phyloP scores from a whole-genome alignment of 768 basidiomycete genomes.

The Termitomyces sp. region DNA sequence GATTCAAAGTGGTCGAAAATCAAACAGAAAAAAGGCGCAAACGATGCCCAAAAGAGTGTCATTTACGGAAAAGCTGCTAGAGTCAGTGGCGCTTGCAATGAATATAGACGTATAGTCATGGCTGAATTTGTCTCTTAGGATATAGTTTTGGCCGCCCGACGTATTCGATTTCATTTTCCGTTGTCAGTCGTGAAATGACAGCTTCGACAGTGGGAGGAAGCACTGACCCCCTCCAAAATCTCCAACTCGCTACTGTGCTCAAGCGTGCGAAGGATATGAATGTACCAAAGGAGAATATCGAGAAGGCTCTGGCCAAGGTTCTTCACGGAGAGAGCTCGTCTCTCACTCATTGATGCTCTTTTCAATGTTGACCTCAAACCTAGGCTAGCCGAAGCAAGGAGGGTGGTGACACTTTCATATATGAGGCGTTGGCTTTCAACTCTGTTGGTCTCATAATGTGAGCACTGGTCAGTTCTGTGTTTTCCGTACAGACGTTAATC shows the following conservation, averaged over 20 bases:
- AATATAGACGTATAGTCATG: background rate
- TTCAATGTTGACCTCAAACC: background rate
- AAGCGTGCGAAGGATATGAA: slow-evolving; percentile 50
- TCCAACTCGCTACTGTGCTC: slow-evolving; percentile 46
- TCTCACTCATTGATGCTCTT: background rate
- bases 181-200: background rate
- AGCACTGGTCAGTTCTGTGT: slow-evolving; percentile 17
- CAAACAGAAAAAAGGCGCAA: slow-evolving; percentile 62
- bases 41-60: slow-evolving; percentile 53
- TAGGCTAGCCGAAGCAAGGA: slow-evolving; percentile 47
- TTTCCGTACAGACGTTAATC: background rate
- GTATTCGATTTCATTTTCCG: slow-evolving; percentile 25
- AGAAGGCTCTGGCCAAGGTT: slow-evolving; percentile 54
- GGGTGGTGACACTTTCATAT: slow-evolving; percentile 43
- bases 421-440: slow-evolving; percentile 56
- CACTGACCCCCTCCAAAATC: slow-evolving; percentile 47
- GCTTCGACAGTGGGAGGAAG: slow-evolving; percentile 46
- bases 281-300: slow-evolving; percentile 67
- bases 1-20: slow-evolving; percentile 67
- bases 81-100: slow-evolving; percentile 29
- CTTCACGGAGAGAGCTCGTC: background rate
- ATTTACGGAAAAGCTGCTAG: slow-evolving; percentile 50
- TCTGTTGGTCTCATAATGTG: slow-evolving; percentile 63
- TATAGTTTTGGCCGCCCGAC: slow-evolving; percentile 51
- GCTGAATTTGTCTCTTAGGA: slow-evolving; percentile 34